Conservation (phyloP, 371 early-diverging fungal genomes). For the Mycotypha africana region DNA sequence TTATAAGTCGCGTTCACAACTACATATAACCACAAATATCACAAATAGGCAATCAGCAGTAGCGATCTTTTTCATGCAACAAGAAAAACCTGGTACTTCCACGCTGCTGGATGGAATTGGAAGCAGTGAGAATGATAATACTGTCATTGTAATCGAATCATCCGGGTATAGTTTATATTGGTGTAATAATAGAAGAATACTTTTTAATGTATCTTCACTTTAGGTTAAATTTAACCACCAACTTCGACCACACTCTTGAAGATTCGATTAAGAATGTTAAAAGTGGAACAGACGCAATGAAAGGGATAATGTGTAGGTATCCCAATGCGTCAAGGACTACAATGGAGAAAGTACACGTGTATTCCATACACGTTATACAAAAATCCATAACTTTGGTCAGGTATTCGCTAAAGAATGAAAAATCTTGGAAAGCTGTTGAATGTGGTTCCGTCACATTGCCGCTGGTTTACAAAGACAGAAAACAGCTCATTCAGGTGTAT, state of each 20-base stretch:
- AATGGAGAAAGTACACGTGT: conserved; percentile 3
- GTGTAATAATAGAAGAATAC: too few relatives aligned
- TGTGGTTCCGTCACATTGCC: conserved; percentile 5
- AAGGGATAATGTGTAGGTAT: conserved; percentile 8
- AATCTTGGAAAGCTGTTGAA: conserved; percentile 4
- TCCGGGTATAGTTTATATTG: conserved; percentile 10
- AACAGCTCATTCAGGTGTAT: conserved; percentile 1
- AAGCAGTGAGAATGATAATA: conserved; percentile 2
- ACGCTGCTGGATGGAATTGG: conserved; percentile 13
- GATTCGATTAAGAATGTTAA: conserved; percentile 10
- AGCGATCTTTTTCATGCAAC: conserved; percentile 9
- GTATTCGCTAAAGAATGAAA: conserved; percentile 7
- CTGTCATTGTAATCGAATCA: conserved; percentile 7
- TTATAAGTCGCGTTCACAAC: too few relatives aligned
- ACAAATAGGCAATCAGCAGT: conserved; percentile 9
- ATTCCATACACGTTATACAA: conserved; percentile 10
- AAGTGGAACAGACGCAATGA: conserved; percentile 10
- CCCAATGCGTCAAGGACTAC: conserved; percentile 11
- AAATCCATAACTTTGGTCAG: conserved; percentile 7
- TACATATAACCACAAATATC: too few relatives aligned
- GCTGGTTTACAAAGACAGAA: conserved; percentile 5
- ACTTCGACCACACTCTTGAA: conserved; percentile 8
- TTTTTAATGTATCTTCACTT: too few relatives aligned
- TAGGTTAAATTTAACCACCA: conserved; percentile 8
- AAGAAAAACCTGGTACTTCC: conserved; percentile 3